Conservation (phyloP, 352 stramenopile genomes). For the Phytophthora citricola region DNA sequence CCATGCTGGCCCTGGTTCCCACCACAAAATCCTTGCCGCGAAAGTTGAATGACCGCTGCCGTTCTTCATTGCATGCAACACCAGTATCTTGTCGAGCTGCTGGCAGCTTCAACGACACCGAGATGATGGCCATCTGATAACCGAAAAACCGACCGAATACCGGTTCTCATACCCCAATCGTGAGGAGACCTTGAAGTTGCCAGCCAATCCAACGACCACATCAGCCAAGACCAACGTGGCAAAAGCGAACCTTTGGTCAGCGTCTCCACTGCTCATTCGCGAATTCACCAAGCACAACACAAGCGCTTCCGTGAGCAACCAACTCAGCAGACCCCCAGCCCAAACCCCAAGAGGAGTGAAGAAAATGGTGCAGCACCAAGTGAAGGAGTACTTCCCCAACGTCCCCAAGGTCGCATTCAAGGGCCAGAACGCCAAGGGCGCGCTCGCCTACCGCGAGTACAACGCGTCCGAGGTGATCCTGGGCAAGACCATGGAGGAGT, state of each 20-base stretch:
- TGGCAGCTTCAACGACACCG: conserved; percentile 24
- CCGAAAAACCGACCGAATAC: background rate
- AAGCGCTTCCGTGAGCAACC: conserved; percentile 16
- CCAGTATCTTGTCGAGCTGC: conserved; percentile 6
- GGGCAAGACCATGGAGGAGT: conserved; percentile 80
- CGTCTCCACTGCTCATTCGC: conserved; percentile 19
- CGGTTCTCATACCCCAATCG: background rate
- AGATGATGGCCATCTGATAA: conserved; percentile 24
- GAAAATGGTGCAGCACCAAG: conserved; percentile 38
- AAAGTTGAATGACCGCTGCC: too few species aligned
- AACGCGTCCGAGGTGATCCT: conserved; percentile 77
- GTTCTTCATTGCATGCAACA: too few species aligned
- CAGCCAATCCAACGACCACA: conserved; percentile 4
- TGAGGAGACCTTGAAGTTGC: conserved; percentile 23
- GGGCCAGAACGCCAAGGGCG: conserved; percentile 48
- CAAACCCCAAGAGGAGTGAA: background rate
- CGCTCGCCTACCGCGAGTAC: conserved; percentile 81
- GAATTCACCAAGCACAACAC: conserved; percentile 17
- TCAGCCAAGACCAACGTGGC: background rate
- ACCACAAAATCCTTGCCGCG: too few species aligned
- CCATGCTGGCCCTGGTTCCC: too few species aligned
- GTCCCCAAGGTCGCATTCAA: conserved; percentile 74
- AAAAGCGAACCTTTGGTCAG: background rate
- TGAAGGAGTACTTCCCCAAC: conserved; percentile 61
- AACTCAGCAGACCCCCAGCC: background rate